Evolutionary conservation across 2,329 filamentous ascomycete species (phyloP).

Genomic region (Cercospora zeina): DNA sequence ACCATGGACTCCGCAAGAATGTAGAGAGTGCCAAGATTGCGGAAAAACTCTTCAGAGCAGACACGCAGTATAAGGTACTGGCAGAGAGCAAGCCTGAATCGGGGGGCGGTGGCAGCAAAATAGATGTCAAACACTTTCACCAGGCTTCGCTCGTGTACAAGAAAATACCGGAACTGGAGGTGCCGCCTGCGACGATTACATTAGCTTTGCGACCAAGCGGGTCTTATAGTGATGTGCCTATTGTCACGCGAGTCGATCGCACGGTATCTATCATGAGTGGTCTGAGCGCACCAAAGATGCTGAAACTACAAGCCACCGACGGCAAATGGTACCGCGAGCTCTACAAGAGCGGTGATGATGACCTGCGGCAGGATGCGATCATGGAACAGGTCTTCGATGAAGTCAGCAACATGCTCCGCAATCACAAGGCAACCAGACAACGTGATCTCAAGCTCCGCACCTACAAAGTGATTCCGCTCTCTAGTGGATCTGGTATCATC

Average conservation of each 20-base stretch:
- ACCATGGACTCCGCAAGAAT: conserved; percentile 59
- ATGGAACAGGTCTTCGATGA: conserved; percentile 99
- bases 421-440: conserved; percentile 82
- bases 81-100: conserved; percentile 62
- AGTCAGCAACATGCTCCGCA: conserved; percentile 83
- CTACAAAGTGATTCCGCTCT: conserved; percentile 93
- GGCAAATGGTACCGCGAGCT: conserved; percentile 83
- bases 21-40: conserved; percentile 60
- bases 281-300: conserved; percentile 89
- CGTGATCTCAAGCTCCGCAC: conserved; percentile 87
- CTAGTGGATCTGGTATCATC: conserved; percentile 81
- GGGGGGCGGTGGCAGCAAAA: conserved; percentile 39
- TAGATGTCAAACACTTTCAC: conserved; percentile 62
- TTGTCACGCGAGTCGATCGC: conserved; percentile 69
- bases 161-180: conserved; percentile 55
- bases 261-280: conserved; percentile 84
- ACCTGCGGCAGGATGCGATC: conserved; percentile 92
- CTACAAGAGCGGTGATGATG: conserved; percentile 90
- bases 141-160: conserved; percentile 65
- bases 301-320: conserved; percentile 76
- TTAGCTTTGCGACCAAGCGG: conserved; percentile 71
- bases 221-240: conserved; percentile 75
- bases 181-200: conserved; percentile 88
- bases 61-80: conserved; percentile 63
- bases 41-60: conserved; percentile 71